Base-by-base conservation (phyloP, 192 early-diverging fungal species). In the Jimgerdemannia lactiflua region DNA sequence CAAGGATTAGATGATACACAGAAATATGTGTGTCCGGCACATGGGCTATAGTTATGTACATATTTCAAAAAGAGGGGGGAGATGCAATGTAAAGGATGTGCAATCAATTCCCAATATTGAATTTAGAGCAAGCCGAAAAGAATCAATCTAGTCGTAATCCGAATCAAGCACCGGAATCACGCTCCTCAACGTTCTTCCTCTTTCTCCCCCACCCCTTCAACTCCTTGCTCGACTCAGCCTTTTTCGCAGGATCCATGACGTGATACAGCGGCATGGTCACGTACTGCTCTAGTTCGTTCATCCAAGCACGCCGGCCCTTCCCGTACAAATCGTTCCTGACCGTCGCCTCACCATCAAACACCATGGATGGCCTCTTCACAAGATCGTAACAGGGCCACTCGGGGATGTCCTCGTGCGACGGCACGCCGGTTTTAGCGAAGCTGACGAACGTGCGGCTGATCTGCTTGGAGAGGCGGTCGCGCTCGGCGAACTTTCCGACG, bases 361-460 rank as follows among this genome's bases (percentile, higher is more conserved):
- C 42, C n/a, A 77, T 29, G 3, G 71, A 66, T 18, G 69, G 42
- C 11, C 76, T 43, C 29, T 71, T 66, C 18, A n/a, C 43, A 2
- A 54, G 44, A 20, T 72, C 65, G 49, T 77, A 77, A 0, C 65
- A 19, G 0, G 76, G 76, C 76, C 76, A 77, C 6, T 77, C 65
- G 41, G 76, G 76, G 42, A 77, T 77, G 1, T 71, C 76, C 4
- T 43, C n/a, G 63, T 77, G 83, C 44, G 81, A 79, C 0, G 83
- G 83, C 29, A 82, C 75, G 10, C 83, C 81, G 1, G 78, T 76
- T 64, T 80, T 82, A 3, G 83, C 83, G 71, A 85, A 85, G 2
- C 72, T 68, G 3, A 79, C 69, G 49, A 80, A 79, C 0, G 80
- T 64, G 20, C 70, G 69, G 4, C 79, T 73, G 3, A 85, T 68